Conservation (phyloP, 805 yeast genomes). For the Zygoascus bituminiphila region DNA sequence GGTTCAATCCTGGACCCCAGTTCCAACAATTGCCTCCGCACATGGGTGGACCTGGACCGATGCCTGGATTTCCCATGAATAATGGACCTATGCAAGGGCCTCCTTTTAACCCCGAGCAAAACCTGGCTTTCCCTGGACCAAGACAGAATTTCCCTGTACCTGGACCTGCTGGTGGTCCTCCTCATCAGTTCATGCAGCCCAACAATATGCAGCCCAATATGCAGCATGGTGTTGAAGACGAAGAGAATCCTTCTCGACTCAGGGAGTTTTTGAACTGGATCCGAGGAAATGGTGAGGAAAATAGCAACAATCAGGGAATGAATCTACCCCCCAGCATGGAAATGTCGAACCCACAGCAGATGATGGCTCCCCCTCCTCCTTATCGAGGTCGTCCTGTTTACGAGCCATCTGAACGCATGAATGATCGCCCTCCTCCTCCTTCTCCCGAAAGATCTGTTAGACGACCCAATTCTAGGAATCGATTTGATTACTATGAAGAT, state of each 20-base stretch:
- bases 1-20: constrained; percentile 2
- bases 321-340: not conserved
- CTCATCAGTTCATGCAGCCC: not conserved
- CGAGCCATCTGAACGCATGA: not conserved
- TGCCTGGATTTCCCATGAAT: not conserved
- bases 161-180: constrained; percentile 1
- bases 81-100: not conserved
- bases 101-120: not conserved
- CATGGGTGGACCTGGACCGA: not conserved
- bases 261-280: not conserved
- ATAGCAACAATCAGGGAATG: not conserved
- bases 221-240: not conserved
- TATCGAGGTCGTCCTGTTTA: not conserved
- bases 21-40: not conserved
- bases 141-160: not conserved
- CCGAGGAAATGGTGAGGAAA: not conserved
- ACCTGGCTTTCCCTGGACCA: not conserved
- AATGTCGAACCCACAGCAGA: not conserved
- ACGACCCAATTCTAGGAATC: not conserved
- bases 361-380: not conserved
- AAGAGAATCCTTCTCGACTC: not conserved
- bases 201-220: not conserved
- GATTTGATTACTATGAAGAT: not conserved
- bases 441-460: not conserved
- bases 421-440: not conserved